These are phyloP conservation scores for Posidonia australis DNA, from an alignment of 106 monocot genomes.

Conservation along the genomic window DNA sequence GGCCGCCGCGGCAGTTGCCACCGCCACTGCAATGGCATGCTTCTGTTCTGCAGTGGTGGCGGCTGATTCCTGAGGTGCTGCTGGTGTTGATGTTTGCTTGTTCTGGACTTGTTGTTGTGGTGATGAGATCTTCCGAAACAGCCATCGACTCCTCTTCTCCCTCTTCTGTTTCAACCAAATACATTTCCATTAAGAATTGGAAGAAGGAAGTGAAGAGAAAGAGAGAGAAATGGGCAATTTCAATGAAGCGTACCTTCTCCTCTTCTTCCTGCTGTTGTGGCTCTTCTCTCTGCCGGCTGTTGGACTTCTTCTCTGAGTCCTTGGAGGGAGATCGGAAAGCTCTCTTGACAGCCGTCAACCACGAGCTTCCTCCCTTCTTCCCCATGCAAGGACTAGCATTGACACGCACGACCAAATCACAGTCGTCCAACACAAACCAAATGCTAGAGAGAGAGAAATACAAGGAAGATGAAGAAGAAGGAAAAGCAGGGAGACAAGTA, in stretches of 20 bases:
- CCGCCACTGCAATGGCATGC: slow-evolving; percentile 66
- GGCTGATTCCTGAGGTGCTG: neutral
- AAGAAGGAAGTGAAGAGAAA: neutral
- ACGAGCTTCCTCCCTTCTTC: slow-evolving; percentile 66
- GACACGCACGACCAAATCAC: too few species aligned
- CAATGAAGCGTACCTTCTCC: slow-evolving; percentile 19
- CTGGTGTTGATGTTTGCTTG: neutral
- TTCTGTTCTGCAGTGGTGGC: slow-evolving; percentile 48
- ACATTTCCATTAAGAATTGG: too few species aligned
- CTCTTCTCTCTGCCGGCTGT: slow-evolving; percentile 11
- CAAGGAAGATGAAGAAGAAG: neutral
- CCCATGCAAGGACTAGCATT: slow-evolving; percentile 41
- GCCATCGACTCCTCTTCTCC: slow-evolving; percentile 70
- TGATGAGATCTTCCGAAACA: slow-evolving; percentile 51
- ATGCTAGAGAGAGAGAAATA: neutral
- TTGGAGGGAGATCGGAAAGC: slow-evolving; percentile 89
- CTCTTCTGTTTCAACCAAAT: slow-evolving; percentile 38
- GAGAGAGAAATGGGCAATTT: neutral
- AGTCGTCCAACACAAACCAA: too few species aligned
- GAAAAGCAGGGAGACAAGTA: neutral
- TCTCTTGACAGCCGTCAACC: slow-evolving; percentile 89
- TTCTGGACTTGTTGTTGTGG: slow-evolving; percentile 14
- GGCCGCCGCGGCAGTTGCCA: slow-evolving; percentile 73
- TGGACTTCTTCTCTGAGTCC: slow-evolving; percentile 32
- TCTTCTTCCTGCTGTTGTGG: slow-evolving; percentile 26